Evolutionary conservation across 2,329 filamentous ascomycete genomes (phyloP).

Genomic region (Xylariaceae sp.): DNA sequence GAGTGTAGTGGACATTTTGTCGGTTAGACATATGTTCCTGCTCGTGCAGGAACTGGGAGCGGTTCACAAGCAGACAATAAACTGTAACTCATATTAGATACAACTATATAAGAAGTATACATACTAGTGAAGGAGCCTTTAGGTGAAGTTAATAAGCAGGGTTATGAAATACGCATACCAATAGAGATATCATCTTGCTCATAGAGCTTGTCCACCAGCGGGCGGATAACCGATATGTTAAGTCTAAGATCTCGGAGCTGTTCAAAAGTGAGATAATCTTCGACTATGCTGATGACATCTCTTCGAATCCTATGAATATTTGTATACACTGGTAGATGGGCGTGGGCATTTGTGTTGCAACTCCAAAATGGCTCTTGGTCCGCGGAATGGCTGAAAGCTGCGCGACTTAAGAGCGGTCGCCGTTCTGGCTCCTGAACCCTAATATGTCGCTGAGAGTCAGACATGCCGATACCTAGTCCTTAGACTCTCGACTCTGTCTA

Average conservation of each 20-base stretch:
- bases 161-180: conserved; percentile 46
- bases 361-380: conserved; percentile 52
- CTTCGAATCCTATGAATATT: conserved; percentile 74
- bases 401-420: conserved; percentile 42
- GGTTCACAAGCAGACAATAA: conserved; percentile 82
- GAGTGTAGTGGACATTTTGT: conserved; percentile 78
- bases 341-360: conserved; percentile 61
- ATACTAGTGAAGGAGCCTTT: background rate
- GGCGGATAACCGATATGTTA: conserved; percentile 78
- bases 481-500: conserved; percentile 1
- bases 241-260: conserved; percentile 81
- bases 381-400: conserved; percentile 40
- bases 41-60: conserved; percentile 77
- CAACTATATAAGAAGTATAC: conserved; percentile 11
- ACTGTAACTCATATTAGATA: conserved; percentile 49
- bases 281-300: conserved; percentile 65
- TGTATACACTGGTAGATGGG: conserved; percentile 71
- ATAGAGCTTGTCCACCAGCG: conserved; percentile 82
- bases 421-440: conserved; percentile 36
- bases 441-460: conserved; percentile 21
- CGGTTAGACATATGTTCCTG: conserved; percentile 75
- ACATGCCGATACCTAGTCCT: conserved; percentile 18
- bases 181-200: conserved; percentile 79
- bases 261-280: conserved; percentile 68
- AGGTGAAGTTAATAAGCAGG: background rate